Evolutionary conservation across 805 yeast genomes (phyloP), one percentile per base, ranked within the genome.

Genomic region (Kuraishia cidri): DNA sequence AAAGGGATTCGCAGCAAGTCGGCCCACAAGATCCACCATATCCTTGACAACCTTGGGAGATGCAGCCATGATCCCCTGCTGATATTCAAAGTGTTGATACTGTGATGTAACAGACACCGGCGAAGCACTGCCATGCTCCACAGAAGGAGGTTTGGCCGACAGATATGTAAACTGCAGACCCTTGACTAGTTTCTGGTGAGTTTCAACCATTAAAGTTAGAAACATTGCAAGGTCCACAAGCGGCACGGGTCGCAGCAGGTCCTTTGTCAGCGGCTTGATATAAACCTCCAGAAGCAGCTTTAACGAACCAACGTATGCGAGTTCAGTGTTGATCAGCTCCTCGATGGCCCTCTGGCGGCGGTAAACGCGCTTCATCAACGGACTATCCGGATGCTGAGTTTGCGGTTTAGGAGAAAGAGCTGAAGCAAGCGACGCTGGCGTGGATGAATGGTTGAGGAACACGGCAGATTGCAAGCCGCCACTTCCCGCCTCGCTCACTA

Each of bases 281-380:
- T 71, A 74, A 24, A 54, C 59, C n/a, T 56, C 60, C 5, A 57
- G 51, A 13, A 74, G 48, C 38, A 67, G 47, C 24, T 54, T 56
- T 30, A 75, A 45, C 1, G 70, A 64, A 28, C 55, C 53, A n/a
- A 72, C 47, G 42, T 70, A 75, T 1, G 51, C 52, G 17, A 54
- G 58, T 42, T 75, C 82, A 9, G 72, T 71, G 10, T 58, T 59
- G 0, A 66, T 34, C 4, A 74, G 45, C 44, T 75, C 82, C 35
- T 67, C 63, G n/a, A 67, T 40, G 2, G 56, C 37, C 29, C 50
- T 55, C 15, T 40, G 45, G 26, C 60, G 37, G 17, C 40, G 45
- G 20, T 30, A 30, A 4, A 27, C 11, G 5, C 4, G 16, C 12
- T 17, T 27, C 21, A 25, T 9, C 13, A 17, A 25, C 15, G 27